A percentile compares a stretch with the other conserved stretches of the same genome.
Conservation (phyloP, 345 rosid genomes). For the Hibiscus tridactylites region DNA sequence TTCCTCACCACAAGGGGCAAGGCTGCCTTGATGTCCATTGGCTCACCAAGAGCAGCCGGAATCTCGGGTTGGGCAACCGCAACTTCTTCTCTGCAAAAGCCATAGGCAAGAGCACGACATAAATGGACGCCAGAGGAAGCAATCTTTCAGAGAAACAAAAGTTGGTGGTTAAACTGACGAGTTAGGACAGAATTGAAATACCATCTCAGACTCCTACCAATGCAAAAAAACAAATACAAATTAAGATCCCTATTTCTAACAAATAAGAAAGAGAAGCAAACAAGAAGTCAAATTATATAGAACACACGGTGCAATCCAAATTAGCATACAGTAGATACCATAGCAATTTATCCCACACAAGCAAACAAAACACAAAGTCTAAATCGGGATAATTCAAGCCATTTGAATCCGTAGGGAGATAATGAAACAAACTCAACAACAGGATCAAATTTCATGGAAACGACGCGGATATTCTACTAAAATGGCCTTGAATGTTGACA, state of each 20-base stretch:
- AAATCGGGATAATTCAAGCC: background rate
- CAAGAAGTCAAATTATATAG: background rate
- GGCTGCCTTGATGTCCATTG: constrained; percentile 69
- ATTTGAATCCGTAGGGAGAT: background rate
- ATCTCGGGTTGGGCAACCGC: constrained; percentile 34
- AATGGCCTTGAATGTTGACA: background rate
- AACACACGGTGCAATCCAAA: background rate
- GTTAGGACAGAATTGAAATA: background rate
- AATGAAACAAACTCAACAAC: background rate
- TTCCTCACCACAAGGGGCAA: constrained; percentile 58
- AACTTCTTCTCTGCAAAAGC: constrained; percentile 53
- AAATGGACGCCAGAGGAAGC: background rate
- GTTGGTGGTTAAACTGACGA: background rate
- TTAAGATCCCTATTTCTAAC: background rate
- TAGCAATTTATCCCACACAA: background rate
- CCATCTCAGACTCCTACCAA: background rate
- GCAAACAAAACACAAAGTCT: background rate
- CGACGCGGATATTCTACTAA: background rate
- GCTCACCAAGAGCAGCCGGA: constrained; percentile 26
- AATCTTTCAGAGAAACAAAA: background rate
- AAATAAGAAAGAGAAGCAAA: background rate
- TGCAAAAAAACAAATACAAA: background rate
- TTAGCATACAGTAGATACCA: background rate
- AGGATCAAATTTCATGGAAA: background rate
- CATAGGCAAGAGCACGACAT: background rate